Evolutionary conservation across 2,329 filamentous ascomycete genomes (phyloP), one percentile per base, ranked within the genome.

Genomic region (Penicillium palitans): DNA sequence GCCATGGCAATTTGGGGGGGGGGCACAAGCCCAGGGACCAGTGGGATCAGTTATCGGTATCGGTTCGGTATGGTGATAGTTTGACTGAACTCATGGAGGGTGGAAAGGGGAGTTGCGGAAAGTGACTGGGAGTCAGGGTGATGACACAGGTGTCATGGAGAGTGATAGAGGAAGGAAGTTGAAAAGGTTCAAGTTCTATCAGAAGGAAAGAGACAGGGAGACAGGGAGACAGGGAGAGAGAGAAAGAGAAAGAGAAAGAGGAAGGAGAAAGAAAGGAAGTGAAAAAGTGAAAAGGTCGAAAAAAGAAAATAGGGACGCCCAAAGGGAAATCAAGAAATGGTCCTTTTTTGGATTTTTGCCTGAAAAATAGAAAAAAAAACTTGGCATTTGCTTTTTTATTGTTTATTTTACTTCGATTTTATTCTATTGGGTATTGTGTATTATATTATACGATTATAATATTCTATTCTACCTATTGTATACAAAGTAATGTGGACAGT

Each of bases 1-100:
- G 88, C 86, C 90, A 93, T 93, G 68, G 66, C 71, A 71, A 12
- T 35, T 50, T 63, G 55, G 55, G 19, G 41, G 55, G 55, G 19
- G 41, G 66, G 56, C 55, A 63, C 51, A 42, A 57, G 58, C 51
- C 51, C 51, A 53, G 50, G 41, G 21, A 52, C 19, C n/a, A 45
- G 48, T 31, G 60, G 54, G 62, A 59, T 68, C 65, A 68, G 57
- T 60, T 64, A 55, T 60, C 58, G 50, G 54, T 60, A 53, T 64
- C 49, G 55, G 49, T 57, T 55, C 55, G 35, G 52, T 55, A 49
- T 61, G 57, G 59, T 61, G 57, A 61, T 15, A 57, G 52, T 55
- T 52, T 63, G 64, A 64, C 62, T 63, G 61, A 52, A 71, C 61
- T 68, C 70, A 72, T 72, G 59, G 61, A 65, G 68, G 50, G 59